Conservation (phyloP, 768 basidiomycete genomes). For the Trametes villosa region DNA sequence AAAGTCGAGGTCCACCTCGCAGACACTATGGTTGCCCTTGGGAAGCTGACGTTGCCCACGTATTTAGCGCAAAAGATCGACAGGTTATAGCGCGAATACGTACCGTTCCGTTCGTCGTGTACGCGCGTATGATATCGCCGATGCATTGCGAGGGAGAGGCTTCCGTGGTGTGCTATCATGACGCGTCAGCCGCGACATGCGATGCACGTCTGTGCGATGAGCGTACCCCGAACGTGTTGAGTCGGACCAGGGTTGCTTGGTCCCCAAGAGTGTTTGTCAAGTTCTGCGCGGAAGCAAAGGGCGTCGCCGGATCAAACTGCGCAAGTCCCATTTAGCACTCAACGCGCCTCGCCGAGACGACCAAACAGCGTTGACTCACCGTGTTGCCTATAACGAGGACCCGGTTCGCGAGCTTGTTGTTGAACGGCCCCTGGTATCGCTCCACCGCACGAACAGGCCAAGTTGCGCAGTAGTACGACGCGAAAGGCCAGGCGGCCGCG, state of each 20-base stretch:
- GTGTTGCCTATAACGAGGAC: slow-evolving; percentile 28
- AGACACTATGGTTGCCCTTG: slow-evolving; percentile 2
- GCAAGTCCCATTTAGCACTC: neutral
- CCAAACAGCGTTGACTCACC: neutral
- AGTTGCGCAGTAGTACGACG: slow-evolving; percentile 14
- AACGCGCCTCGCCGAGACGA: too few species aligned
- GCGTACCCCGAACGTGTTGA: slow-evolving; percentile 19
- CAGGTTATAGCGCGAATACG: neutral
- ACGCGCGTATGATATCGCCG: slow-evolving; percentile 4
- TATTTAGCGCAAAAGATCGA: neutral
- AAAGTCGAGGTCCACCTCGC: slow-evolving; percentile 13
- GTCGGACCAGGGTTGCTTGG: slow-evolving; percentile 16
- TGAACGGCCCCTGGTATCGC: slow-evolving; percentile 30
- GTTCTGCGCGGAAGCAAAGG: slow-evolving; percentile 12
- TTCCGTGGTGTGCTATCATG: slow-evolving; percentile 13
- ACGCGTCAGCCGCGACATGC: neutral
- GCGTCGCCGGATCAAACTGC: slow-evolving; percentile 22
- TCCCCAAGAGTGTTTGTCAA: slow-evolving; percentile 14
- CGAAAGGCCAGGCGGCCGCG: slow-evolving; percentile 15
- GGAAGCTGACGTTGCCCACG: neutral
- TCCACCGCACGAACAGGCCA: slow-evolving; percentile 27
- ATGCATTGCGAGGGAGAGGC: slow-evolving; percentile 13
- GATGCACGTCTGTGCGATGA: neutral
- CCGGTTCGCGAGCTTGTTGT: slow-evolving; percentile 24
- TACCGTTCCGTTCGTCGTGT: slow-evolving; percentile 15